Conservation (phyloP, 768 basidiomycete species). For the Suillus placidus region DNA sequence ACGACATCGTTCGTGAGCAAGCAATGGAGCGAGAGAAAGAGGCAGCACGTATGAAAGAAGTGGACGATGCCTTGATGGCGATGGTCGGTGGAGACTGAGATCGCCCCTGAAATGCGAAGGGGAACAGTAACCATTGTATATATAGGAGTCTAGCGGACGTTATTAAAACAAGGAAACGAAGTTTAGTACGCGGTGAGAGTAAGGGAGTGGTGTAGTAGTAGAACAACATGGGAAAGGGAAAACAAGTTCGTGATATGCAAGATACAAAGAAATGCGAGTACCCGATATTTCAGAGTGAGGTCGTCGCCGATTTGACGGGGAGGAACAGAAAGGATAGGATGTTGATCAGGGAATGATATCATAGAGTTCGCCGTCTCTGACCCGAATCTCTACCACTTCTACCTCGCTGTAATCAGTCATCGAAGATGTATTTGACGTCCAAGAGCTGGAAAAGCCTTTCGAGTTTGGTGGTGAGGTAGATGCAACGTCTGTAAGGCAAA, state of each 20-base stretch:
- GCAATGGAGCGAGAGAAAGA: conserved; percentile 56
- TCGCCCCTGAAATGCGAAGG: conserved; percentile 9
- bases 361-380: conserved; percentile 75
- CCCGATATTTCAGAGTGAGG: conserved; percentile 1
- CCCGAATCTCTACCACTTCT: conserved; percentile 86
- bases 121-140: conserved; percentile 5
- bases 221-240: conserved; percentile 8
- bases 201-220: conserved; percentile 2
- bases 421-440: conserved; percentile 66
- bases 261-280: conserved; percentile 6
- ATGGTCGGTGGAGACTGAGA: conserved; percentile 32
- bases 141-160: conserved; percentile 2
- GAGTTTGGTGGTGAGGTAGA: conserved; percentile 82
- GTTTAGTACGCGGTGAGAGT: conserved; percentile 7
- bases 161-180: conserved; percentile 8
- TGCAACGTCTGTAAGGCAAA: conserved; percentile 60
- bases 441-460: conserved; percentile 65
- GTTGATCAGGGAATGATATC: conserved; percentile 64
- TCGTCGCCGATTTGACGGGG: background rate
- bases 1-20: conserved; percentile 63
- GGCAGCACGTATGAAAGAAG: conserved; percentile 56
- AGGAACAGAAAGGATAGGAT: background rate
- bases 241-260: conserved; percentile 14
- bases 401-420: conserved; percentile 73
- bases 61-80: conserved; percentile 68